Percentiles rank a stretch among this genome's conserved stretches.
Conservation (phyloP, 768 basidiomycete species). For the Butyriboletus loyo region DNA sequence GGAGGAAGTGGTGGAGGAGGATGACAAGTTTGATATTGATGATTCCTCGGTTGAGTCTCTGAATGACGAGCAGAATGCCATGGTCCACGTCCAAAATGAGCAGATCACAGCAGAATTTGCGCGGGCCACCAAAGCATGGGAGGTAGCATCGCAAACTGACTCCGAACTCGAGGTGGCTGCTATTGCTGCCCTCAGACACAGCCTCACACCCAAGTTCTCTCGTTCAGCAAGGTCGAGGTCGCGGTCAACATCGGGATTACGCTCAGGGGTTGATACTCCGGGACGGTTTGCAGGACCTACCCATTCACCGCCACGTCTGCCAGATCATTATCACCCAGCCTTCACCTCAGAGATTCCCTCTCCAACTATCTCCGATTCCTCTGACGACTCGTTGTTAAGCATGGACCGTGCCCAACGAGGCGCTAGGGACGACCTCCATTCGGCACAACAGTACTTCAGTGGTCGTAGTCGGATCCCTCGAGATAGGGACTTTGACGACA, state of each 20-base stretch:
- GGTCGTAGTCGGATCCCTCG: slow-evolving; percentile 57
- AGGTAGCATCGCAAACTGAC: slow-evolving; percentile 26
- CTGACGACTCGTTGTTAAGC: slow-evolving; percentile 32
- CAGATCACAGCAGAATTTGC: slow-evolving; percentile 13
- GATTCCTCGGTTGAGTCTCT: slow-evolving; percentile 70
- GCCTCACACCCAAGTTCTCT: slow-evolving; percentile 28
- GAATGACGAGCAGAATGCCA: background rate
- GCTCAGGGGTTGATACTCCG: slow-evolving; percentile 63
- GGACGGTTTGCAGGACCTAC: slow-evolving; percentile 53
- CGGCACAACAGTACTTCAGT: slow-evolving; percentile 34
- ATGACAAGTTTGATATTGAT: slow-evolving; percentile 91
- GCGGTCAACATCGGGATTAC: slow-evolving; percentile 35
- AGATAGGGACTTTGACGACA: slow-evolving; percentile 59
- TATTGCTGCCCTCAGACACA: slow-evolving; percentile 32
- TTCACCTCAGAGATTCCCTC: slow-evolving; percentile 35
- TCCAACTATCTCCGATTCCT: slow-evolving; percentile 41
- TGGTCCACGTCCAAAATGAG: slow-evolving; percentile 9
- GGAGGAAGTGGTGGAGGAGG: slow-evolving; percentile 51
- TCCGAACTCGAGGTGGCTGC: slow-evolving; percentile 31
- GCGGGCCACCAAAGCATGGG: slow-evolving; percentile 28
- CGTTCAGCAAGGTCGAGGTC: slow-evolving; percentile 31
- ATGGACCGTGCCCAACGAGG: slow-evolving; percentile 43
- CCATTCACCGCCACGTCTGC: slow-evolving; percentile 44
- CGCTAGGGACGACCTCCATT: slow-evolving; percentile 51
- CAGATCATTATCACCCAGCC: slow-evolving; percentile 12